phyloP scores from a whole-genome alignment of 495 filamentous ascomycete genomes.

The Achaetomiella virescens region DNA sequence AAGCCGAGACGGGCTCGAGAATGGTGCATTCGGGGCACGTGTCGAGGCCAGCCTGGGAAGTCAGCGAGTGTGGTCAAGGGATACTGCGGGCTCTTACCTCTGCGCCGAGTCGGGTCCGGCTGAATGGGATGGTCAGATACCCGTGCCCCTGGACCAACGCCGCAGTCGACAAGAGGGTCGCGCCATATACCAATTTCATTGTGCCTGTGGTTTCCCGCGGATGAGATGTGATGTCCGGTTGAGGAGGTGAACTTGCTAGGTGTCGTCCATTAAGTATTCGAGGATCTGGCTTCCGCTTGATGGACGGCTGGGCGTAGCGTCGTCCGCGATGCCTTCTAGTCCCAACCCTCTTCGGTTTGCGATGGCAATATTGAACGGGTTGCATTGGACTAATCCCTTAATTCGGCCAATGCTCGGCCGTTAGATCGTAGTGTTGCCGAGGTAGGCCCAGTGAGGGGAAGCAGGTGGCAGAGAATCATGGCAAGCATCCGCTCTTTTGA shows the following conservation, averaged over 20 bases:
- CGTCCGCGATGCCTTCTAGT: neutral
- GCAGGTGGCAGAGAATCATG: neutral
- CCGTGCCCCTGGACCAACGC: slow-evolving; percentile 37
- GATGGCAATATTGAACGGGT: too few relatives aligned
- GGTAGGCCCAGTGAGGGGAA: neutral
- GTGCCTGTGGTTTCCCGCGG: neutral
- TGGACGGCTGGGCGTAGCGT: neutral
- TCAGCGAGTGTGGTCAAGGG: neutral
- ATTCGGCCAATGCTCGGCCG: slow-evolving; percentile 5
- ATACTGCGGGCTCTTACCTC: slow-evolving; percentile 33
- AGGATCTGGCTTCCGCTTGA: neutral
- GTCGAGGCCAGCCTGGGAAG: slow-evolving; percentile 40
- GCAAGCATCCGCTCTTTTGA: neutral
- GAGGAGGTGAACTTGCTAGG: neutral
- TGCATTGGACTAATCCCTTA: too few relatives aligned
- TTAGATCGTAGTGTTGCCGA: neutral
- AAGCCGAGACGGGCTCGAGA: slow-evolving; percentile 48
- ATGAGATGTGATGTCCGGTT: neutral
- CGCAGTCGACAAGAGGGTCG: slow-evolving; percentile 12
- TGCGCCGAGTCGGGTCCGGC: slow-evolving; percentile 42
- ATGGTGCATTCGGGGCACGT: slow-evolving; percentile 53
- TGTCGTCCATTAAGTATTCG: neutral
- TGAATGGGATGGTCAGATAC: slow-evolving; percentile 42
- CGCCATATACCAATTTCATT: slow-evolving; percentile 18
- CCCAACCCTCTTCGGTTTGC: too few relatives aligned